Base-by-base conservation (phyloP, 371 early-diverging fungal genomes). In the Mortierella sp. region DNA sequence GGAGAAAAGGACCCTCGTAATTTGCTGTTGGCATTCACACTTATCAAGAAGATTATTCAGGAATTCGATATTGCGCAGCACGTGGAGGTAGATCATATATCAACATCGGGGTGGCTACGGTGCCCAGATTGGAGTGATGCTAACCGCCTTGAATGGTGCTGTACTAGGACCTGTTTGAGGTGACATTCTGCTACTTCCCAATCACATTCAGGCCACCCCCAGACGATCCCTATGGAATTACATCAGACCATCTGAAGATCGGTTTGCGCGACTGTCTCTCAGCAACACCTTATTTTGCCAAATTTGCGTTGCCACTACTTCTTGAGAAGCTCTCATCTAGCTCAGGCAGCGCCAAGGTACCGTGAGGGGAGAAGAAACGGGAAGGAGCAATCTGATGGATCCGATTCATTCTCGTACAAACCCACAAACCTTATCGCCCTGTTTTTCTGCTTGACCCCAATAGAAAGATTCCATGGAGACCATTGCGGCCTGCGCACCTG, bases 1-100 rank as follows among this genome's bases (percentile, higher is more conserved):
- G 97, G 97, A 26, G 99, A 99, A 76, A 99, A 98, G 82, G 99
- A 99, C 74, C 99, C 99, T 10, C 84, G 98, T 48, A 95, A 96
- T 74, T 81, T 99, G 57, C 82, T 96, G 79, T 67, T 93, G 39
- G 94, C 92, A 0, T 99, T 99, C 78, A 82, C 88, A 39, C 82
- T 91, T 6, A 83, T 92, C 58, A 84, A 85, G 42, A 67, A 57
- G 41, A 88, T 97, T 23, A 86, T 89, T 12, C 64, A 80, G 12
- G 81, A 87, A 43, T 91, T 94, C 54, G 93, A 96, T 74, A 90
- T 95, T 48, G 80, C 87, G 8, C 80, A 86, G 31, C 86, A 92
- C 71, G 88, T 90, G 7, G 94, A 96, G 78, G 93, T 90, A 81
- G 27, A 64, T 70, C 57, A 27, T 10, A 34, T 10, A 4, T 10